Evolutionary conservation across 768 basidiomycete genomes (phyloP), one percentile per base, ranked within the genome.

Genomic region (Dacryopinax spathularia): DNA sequence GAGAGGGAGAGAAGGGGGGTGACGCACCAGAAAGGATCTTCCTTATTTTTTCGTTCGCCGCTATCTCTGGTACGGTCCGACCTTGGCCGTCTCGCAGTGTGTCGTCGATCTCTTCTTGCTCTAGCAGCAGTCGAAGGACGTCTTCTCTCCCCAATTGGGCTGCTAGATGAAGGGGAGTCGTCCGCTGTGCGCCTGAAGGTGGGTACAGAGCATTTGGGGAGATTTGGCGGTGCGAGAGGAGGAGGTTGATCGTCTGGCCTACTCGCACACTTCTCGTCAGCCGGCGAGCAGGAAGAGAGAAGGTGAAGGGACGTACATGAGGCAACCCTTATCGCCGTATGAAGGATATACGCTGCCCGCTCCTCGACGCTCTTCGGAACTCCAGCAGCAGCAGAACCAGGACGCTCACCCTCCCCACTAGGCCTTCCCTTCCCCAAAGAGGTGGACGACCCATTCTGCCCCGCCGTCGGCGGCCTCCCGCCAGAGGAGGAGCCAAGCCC

Each of bases 71-170:
- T 60, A 83, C 83, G 0, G 85, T 85, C 66, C 78, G 78, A 1
- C 90, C 88, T 10, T 85, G 78, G 3, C 67, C 72, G 69, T 96
- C 89, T 3, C 83, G 74, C 12, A 85, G 69, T 1, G 84, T 86
- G 67, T 96, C 94, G 69, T 97, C 86, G 39, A 93, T 84, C 1
- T 74, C 80, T 0, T 88, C 84, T 67, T 94, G 88, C 62, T 87
- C 86, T 1, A 97, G 79, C 1, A 97, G 77, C 12, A 93, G 72
- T 48, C 79, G 78, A 10, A 95, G 85, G 33, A 89, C 79, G 63
- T 91, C 89, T 2, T 79, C 73, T 27, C 90, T 77, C 2, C 86
- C 88, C 1, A 91, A 77, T 0, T 85, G 82, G 0, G 88, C 85
- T 73, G 85, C 80, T 73, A 93, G 71, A 79, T 85, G 83, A 0